phyloP scores from a whole-genome alignment of 441 rosid genomes.

The Gossypium gossypioides region DNA sequence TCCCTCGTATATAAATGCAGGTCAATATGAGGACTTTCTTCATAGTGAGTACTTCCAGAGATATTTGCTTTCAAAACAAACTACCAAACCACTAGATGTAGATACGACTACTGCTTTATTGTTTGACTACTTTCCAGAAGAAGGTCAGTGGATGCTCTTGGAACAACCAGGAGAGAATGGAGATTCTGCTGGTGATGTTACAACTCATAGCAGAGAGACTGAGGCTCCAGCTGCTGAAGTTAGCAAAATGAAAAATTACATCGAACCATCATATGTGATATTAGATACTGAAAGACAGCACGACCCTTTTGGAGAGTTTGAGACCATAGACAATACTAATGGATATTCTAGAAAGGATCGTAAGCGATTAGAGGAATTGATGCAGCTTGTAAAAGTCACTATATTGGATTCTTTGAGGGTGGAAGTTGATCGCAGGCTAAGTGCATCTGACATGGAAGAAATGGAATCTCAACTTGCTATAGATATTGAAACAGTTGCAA shows the following conservation, averaged over 20 bases:
- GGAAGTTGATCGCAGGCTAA: constrained; percentile 65
- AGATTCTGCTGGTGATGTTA: constrained; percentile 26
- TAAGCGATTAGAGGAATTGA: constrained; percentile 33
- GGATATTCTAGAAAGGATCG: constrained; percentile 25
- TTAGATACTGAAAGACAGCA: constrained; percentile 47
- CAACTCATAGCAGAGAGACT: constrained; percentile 19
- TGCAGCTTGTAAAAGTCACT: constrained; percentile 47
- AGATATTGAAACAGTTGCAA: constrained; percentile 69
- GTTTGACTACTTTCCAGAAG: constrained; percentile 88
- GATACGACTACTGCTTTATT: constrained; percentile 64
- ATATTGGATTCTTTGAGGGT: constrained; percentile 59
- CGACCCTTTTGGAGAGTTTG: constrained; percentile 32
- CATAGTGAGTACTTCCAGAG: constrained; percentile 30
- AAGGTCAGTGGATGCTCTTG: constrained; percentile 82
- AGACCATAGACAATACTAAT: constrained; percentile 18
- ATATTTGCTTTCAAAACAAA: constrained; percentile 43
- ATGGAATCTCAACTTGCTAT: constrained; percentile 43
- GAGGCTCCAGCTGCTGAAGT: constrained; percentile 20
- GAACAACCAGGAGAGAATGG: constrained; percentile 48
- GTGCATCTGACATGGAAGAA: constrained; percentile 48
- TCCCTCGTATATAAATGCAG: constrained; percentile 28
- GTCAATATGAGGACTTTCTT: constrained; percentile 27
- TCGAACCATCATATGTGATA: constrained; percentile 66
- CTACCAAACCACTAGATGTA: constrained; percentile 47
- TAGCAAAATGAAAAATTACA: constrained; percentile 28